Percentiles rank a stretch among this genome's conserved stretches.
phyloP scores from a whole-genome alignment of 768 basidiomycete species.

The Calocera cornea region DNA sequence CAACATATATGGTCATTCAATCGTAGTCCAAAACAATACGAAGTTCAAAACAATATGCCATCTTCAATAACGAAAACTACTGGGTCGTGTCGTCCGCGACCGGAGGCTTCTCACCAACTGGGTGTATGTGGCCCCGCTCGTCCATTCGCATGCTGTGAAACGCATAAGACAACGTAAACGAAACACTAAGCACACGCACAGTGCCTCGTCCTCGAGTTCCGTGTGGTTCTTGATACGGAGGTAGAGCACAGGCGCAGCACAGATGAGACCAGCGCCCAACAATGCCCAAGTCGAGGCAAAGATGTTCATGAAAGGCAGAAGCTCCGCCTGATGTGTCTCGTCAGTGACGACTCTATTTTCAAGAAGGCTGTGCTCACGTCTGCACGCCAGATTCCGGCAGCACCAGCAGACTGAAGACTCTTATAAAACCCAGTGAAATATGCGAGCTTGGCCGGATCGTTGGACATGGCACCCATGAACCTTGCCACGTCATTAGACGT shows the following conservation, averaged over 20 bases:
- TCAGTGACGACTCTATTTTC: neutral
- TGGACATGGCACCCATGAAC: conserved; percentile 56
- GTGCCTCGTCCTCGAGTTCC: conserved; percentile 37
- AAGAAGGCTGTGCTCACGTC: neutral
- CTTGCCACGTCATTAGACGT: conserved; percentile 60
- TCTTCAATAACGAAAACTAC: neutral
- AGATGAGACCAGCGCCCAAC: neutral
- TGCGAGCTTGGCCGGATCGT: conserved; percentile 65
- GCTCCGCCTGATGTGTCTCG: neutral
- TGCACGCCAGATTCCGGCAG: conserved; percentile 14
- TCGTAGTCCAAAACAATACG: neutral
- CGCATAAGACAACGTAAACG: neutral
- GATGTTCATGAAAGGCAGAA: conserved; percentile 42
- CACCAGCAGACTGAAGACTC: conserved; percentile 16
- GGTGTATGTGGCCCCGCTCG: conserved; percentile 15
- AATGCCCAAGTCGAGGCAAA: neutral
- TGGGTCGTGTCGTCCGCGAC: neutral
- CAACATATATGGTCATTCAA: neutral
- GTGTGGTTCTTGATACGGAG: conserved; percentile 25
- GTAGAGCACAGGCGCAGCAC: neutral
- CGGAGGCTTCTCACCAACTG: conserved; percentile 7
- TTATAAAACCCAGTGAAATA: conserved; percentile 60
- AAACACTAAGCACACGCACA: conserved; percentile 29
- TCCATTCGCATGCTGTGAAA: conserved; percentile 18
- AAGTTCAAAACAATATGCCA: neutral